A percentile compares a stretch with the other conserved stretches of the same genome.
Evolutionary conservation across 2,329 filamentous ascomycete genomes (phyloP).

Genomic region (Leptoxyphium fumago): DNA sequence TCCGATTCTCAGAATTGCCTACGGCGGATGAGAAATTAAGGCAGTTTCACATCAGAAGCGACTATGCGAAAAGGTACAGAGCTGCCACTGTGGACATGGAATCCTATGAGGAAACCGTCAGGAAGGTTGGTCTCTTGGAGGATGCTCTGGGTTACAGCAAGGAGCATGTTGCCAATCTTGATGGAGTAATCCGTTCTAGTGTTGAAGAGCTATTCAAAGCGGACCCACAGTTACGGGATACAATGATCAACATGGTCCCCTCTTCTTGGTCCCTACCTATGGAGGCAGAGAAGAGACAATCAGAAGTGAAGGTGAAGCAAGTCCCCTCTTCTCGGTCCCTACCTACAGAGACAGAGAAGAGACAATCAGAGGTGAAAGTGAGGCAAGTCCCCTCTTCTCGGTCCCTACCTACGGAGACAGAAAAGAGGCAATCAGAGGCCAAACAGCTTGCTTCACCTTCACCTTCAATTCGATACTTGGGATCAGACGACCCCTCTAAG

Average conservation of each 20-base stretch:
- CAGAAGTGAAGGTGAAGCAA: background rate
- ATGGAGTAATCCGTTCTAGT: background rate
- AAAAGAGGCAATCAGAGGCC: too few relatives aligned
- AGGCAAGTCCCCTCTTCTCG: too few relatives aligned
- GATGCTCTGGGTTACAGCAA: background rate
- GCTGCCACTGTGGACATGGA: background rate
- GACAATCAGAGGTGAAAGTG: too few relatives aligned
- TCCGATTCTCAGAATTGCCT: background rate
- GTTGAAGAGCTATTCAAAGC: background rate
- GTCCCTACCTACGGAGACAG: too few relatives aligned
- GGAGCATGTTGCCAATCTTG: background rate
- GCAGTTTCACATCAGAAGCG: background rate
- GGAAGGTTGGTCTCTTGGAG: background rate
- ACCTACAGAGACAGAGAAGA: too few relatives aligned
- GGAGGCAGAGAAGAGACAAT: too few relatives aligned
- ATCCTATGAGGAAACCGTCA: background rate
- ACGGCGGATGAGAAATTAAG: background rate
- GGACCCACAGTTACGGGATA: background rate
- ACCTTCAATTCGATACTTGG: too few relatives aligned
- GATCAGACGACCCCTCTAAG: too few relatives aligned
- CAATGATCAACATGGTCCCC: background rate
- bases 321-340: too few relatives aligned
- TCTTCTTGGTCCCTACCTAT: too few relatives aligned
- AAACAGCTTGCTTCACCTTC: too few relatives aligned
- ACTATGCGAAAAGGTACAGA: background rate